Evolutionary conservation across 805 yeast species (phyloP).

Genomic region (Torulaspora franciscae): DNA sequence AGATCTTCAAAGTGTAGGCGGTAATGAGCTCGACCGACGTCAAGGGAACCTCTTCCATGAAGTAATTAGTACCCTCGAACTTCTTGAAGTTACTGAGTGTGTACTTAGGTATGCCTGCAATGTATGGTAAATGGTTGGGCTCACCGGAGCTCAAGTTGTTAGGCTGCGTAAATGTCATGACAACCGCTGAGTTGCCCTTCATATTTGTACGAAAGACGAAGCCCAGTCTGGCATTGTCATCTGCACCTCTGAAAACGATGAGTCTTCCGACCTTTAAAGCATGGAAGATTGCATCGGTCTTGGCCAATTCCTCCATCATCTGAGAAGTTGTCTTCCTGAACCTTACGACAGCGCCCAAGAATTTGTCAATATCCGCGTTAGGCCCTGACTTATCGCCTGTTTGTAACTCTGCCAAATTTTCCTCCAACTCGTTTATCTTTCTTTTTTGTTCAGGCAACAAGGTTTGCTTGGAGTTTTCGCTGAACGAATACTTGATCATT

Average conservation of each 20-base stretch:
- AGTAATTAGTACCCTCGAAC: conserved; percentile 32
- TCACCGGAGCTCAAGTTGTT: conserved; percentile 25
- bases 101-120: conserved; percentile 31
- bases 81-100: conserved; percentile 24
- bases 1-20: conserved; percentile 23
- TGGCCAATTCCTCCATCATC: conserved; percentile 46
- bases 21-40: conserved; percentile 32
- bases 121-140: conserved; percentile 37
- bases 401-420: conserved; percentile 40
- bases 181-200: conserved; percentile 23
- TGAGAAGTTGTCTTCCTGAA: conserved; percentile 44
- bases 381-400: conserved; percentile 37
- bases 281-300: conserved; percentile 45
- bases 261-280: conserved; percentile 52
- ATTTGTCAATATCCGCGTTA: conserved; percentile 41
- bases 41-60: conserved; percentile 29
- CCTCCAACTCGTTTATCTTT: conserved; percentile 51
- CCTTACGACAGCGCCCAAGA: conserved; percentile 43
- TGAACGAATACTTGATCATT: conserved; percentile 92
- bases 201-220: conserved; percentile 43
- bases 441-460: conserved; percentile 80
- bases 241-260: conserved; percentile 50
- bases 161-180: conserved; percentile 35
- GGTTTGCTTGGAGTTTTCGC: conserved; percentile 84
- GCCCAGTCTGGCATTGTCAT: conserved; percentile 42